phyloP scores from a whole-genome alignment of 169 alveolate species.

The Plasmodium gallinaceum region DNA sequence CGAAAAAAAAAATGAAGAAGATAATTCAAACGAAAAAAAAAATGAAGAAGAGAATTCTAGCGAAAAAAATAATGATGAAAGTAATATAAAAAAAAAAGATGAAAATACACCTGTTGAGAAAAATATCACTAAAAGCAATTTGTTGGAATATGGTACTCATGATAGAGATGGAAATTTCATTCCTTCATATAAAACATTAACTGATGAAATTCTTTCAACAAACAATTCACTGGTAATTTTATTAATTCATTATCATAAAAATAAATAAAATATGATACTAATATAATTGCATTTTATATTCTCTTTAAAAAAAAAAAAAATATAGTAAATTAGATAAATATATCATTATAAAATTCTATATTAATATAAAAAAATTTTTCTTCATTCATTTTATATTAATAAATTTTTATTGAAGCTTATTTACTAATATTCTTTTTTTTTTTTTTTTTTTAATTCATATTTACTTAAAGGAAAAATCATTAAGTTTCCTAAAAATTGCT shows the following conservation, averaged over 20 bases:
- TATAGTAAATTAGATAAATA: not conserved
- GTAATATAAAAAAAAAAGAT: not conserved
- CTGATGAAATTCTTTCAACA: conserved; percentile 65
- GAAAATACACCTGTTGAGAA: conserved; percentile 20
- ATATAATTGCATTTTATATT: no score
- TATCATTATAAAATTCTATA: not conserved
- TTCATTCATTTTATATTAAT: not conserved
- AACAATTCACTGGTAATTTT: conserved; percentile 48
- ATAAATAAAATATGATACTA: not conserved
- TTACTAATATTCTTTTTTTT: not conserved
- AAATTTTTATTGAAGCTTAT: not conserved
- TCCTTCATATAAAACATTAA: conserved; percentile 69
- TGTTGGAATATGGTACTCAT: conserved; percentile 68
- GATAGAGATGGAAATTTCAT: conserved; percentile 59
- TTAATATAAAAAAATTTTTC: not conserved
- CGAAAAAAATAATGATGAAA: conserved; percentile 25
- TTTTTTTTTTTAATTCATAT: not conserved
- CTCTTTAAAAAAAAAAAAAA: not conserved
- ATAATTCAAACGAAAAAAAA: conserved; percentile 7
- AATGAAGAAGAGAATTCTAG: conserved; percentile 10
- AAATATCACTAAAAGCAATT: conserved; percentile 63
- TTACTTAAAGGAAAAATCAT: conserved; percentile 42
- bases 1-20: conserved; percentile 13
- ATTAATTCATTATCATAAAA: not conserved
- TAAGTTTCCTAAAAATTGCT: conserved; percentile 44